Base-by-base conservation (phyloP, 1,284 basidiomycete species). In the Malassezia japonica region DNA sequence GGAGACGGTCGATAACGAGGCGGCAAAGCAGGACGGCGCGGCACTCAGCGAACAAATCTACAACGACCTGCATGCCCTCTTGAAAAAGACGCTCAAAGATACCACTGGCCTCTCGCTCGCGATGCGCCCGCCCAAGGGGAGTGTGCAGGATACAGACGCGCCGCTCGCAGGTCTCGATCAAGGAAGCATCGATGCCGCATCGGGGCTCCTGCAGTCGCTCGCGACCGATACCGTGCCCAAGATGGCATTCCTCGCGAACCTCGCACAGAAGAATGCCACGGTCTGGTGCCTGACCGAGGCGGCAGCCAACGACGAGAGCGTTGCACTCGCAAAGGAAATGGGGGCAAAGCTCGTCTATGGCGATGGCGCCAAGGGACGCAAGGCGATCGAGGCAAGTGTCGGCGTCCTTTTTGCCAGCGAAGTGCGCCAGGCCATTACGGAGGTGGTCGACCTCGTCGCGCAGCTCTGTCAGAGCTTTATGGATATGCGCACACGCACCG, bases 381-480 rank as follows among this genome's bases (percentile, higher is more conserved):
- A 61, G 36, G 50, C 50, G 35, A 49, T 60, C 7, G 34, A 45
- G 8, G 59, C 48, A 31, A 63, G 59, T 13, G 55, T 64, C 29
- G 61, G 64, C 45, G 49, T 51, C 33, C 50, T 58, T 1, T 65
- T 62, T 43, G 64, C 60, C 3, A 38, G 51, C 15, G 61, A 64
- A 35, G 48, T 65, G 20, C 54, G 58, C 2, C 48, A 50, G 4
- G 57, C 58, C 15, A 52, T 56, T 10, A 50, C 55, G 39, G 58
- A 60, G 31, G 55, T 65, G 4, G 42, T 64, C 20, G 60, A 57
- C 13, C 46, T 49, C 39, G 55, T 62, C n/a, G 59, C 59, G 13
- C 57, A 64, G n/a, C 52, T 65, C 4, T 56, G 63, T 28, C 64
- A 65, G 31, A 64, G 61, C 18, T 57, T 65, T 6, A 56, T 65